A percentile compares a stretch with the other conserved stretches of the same genome.
phyloP scores from a whole-genome alignment of 73 alveolate genomes.

The Tetrahymena malaccensis region DNA sequence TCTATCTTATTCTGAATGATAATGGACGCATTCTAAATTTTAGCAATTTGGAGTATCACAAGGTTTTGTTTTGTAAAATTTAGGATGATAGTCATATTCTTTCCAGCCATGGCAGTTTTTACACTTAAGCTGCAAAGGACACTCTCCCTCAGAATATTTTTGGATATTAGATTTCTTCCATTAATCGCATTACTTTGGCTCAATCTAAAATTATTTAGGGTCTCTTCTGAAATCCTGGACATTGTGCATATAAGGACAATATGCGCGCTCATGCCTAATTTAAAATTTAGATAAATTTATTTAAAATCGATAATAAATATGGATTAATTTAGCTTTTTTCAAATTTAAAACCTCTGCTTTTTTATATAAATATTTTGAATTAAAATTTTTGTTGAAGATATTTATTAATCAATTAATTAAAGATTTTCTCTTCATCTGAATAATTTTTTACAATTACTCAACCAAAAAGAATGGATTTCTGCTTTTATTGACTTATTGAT shows the following conservation, averaged over 20 bases:
- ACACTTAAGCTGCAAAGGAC: conserved; percentile 39
- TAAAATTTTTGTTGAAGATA: not conserved
- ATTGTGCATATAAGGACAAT: conserved; percentile 42
- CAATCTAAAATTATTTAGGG: conserved; percentile 24
- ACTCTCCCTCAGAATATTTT: conserved; percentile 7
- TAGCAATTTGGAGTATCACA: conserved; percentile 9
- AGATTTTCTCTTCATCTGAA: no score
- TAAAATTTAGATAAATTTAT: not conserved
- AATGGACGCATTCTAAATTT: conserved; percentile 14
- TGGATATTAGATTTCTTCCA: conserved; percentile 23
- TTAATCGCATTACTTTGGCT: conserved; percentile 22
- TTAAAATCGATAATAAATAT: no score
- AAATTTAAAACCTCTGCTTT: not conserved
- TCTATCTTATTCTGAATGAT: conserved; percentile 23
- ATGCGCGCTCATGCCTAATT: conserved; percentile 23
- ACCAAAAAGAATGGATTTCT: no score
- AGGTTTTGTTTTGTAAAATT: conserved; percentile 18
- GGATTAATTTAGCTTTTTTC: no score
- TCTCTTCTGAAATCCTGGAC: conserved; percentile 40
- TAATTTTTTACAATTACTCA: no score
- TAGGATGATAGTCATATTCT: conserved; percentile 48
- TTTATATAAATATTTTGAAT: no score
- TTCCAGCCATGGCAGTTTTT: conserved; percentile 44
- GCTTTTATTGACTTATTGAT: no score
- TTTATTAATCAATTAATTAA: no score